These are phyloP conservation scores for Pythium grandisporangium DNA, from an alignment of 352 stramenopile genomes.

Conservation along the genomic window DNA sequence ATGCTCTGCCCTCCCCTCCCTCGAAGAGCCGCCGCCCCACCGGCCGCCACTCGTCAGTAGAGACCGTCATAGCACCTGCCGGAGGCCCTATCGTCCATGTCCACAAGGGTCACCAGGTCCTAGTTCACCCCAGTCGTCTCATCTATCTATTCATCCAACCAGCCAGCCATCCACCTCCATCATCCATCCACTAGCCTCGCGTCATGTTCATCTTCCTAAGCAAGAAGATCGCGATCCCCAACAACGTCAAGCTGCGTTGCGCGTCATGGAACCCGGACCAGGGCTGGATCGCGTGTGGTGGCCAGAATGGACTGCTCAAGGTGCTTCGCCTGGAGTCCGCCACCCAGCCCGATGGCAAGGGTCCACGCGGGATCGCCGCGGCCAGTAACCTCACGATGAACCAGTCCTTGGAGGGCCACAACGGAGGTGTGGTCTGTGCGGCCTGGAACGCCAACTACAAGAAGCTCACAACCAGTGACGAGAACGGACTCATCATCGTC, in stretches of 20 bases:
- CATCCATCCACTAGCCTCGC: too few species aligned
- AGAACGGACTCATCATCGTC: slow-evolving; percentile 94
- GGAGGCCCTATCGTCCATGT: too few species aligned
- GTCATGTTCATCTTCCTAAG: slow-evolving; percentile 93
- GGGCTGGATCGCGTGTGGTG: slow-evolving; percentile 92
- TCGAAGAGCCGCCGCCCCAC: too few species aligned
- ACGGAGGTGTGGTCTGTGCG: slow-evolving; percentile 83
- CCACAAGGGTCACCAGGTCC: too few species aligned
- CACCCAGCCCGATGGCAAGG: slow-evolving; percentile 52
- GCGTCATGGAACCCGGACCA: slow-evolving; percentile 90
- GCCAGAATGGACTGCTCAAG: slow-evolving; percentile 90
- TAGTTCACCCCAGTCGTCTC: too few species aligned
- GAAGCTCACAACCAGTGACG: slow-evolving; percentile 93
- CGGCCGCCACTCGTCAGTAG: too few species aligned
- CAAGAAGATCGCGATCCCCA: slow-evolving; percentile 95
- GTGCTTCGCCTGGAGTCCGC: slow-evolving; percentile 87
- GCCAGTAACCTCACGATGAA: slow-evolving; percentile 92
- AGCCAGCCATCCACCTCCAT: too few species aligned
- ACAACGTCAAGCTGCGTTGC: slow-evolving; percentile 88
- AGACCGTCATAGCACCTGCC: too few species aligned
- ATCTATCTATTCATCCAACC: too few species aligned
- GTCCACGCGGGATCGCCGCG: slow-evolving; percentile 72
- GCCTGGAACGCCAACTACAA: slow-evolving; percentile 93
- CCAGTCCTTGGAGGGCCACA: slow-evolving; percentile 91
- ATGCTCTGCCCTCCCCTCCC: too few species aligned